These are phyloP conservation scores for Neurospora sp. DNA, from an alignment of 2,329 filamentous ascomycete genomes.

Conservation along the genomic window DNA sequence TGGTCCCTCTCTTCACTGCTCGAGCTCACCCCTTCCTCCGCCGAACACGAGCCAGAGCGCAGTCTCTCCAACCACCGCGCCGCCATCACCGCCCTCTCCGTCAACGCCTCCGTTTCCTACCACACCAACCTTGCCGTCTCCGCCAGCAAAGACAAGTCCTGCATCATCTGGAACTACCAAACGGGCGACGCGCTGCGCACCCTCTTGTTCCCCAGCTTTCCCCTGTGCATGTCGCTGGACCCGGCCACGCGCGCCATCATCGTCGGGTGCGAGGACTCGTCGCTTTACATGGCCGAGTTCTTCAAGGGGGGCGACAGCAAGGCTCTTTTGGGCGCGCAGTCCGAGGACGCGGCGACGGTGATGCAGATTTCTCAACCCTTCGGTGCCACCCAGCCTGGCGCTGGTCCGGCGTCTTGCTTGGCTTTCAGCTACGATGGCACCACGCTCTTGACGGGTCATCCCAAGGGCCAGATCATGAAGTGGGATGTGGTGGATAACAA, in stretches of 20 bases:
- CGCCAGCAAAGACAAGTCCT: conserved; percentile 75
- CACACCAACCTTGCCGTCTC: conserved; percentile 78
- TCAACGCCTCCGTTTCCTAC: conserved; percentile 55
- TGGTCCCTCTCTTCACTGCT: conserved; percentile 77
- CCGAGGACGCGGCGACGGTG: conserved; percentile 46
- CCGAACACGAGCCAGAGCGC: conserved; percentile 58
- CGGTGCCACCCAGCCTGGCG: conserved; percentile 50
- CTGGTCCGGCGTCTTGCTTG: conserved; percentile 58
- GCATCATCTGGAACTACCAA: conserved; percentile 87
- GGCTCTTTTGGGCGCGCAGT: conserved; percentile 42
- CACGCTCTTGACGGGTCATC: conserved; percentile 69
- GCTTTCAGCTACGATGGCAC: conserved; percentile 76
- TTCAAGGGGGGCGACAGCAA: conserved; percentile 37
- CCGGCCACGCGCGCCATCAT: conserved; percentile 77
- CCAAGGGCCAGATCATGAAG: conserved; percentile 64
- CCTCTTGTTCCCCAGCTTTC: conserved; percentile 65
- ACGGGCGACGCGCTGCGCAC: conserved; percentile 70
- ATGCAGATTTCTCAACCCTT: conserved; percentile 45
- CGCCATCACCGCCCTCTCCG: conserved; percentile 55
- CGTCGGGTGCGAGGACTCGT: conserved; percentile 70
- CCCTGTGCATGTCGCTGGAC: conserved; percentile 67
- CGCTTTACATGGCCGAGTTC: conserved; percentile 71
- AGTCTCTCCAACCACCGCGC: conserved; percentile 72
- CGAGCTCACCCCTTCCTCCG: conserved; percentile 38
- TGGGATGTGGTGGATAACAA: conserved; percentile 72